Evolutionary conservation across 495 filamentous ascomycete genomes (phyloP).

Genomic region (Talaromyces proteolyticus): DNA sequence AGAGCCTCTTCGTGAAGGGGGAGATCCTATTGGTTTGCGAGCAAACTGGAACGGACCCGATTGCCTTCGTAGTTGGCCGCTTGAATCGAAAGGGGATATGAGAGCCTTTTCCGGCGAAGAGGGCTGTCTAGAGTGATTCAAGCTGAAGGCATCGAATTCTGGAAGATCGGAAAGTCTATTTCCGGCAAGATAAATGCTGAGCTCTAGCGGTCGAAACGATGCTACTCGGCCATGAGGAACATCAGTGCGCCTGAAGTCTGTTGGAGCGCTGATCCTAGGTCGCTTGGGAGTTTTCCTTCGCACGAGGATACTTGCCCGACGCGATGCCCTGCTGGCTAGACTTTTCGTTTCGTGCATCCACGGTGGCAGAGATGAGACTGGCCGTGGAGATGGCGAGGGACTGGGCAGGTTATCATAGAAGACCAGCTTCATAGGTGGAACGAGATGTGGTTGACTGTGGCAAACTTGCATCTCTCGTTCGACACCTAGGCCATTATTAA

Average conservation of each 20-base stretch:
- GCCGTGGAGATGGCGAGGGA: slow-evolving; percentile 21
- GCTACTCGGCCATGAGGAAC: slow-evolving; percentile 15
- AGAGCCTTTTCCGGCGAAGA: slow-evolving; percentile 23
- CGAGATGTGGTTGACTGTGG: slow-evolving; percentile 43
- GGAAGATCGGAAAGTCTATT: slow-evolving; percentile 58
- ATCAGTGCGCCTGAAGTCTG: slow-evolving; percentile 47
- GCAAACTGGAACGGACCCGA: slow-evolving; percentile 23
- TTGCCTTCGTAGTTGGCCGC: slow-evolving; percentile 13
- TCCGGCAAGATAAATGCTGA: slow-evolving; percentile 65
- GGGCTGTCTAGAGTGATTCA: slow-evolving; percentile 15
- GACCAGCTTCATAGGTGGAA: slow-evolving; percentile 38
- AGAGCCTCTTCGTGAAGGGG: slow-evolving; percentile 22
- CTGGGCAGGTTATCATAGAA: slow-evolving; percentile 35
- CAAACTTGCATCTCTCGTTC: slow-evolving; percentile 44
- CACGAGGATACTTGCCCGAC: slow-evolving; percentile 42
- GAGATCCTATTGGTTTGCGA: slow-evolving; percentile 38
- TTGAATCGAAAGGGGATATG: slow-evolving; percentile 14
- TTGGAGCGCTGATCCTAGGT: slow-evolving; percentile 46
- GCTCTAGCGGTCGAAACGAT: slow-evolving; percentile 62
- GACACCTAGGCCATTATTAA: slow-evolving; percentile 9
- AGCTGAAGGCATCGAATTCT: slow-evolving; percentile 30
- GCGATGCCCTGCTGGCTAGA: slow-evolving; percentile 43
- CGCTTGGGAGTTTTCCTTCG: slow-evolving; percentile 36
- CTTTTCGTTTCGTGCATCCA: slow-evolving; percentile 36
- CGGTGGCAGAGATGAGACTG: slow-evolving; percentile 24